Evolutionary conservation across 179 eudicot species (phyloP).

Genomic region (Carnegiea gigantea): DNA sequence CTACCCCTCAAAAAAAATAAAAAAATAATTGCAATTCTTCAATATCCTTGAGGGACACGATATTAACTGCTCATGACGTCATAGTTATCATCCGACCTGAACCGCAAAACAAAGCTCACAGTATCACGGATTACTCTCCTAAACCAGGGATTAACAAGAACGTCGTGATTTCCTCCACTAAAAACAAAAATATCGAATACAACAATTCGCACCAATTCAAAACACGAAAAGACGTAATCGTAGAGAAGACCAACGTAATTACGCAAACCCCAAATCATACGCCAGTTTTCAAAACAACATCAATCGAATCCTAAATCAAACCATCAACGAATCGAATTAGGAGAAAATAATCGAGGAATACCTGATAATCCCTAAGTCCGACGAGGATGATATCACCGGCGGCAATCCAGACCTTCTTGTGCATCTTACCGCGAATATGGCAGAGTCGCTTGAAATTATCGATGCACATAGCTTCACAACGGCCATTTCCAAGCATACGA

Average conservation of each 20-base stretch:
- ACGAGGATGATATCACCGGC: slow-evolving; percentile 93
- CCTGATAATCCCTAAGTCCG: slow-evolving; percentile 77
- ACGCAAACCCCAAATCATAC: background rate
- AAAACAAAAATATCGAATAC: too few relatives aligned
- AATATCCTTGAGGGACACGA: too few relatives aligned
- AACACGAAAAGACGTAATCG: background rate
- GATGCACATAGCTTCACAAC: slow-evolving; percentile 85
- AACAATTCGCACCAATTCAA: background rate
- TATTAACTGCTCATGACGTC: too few relatives aligned
- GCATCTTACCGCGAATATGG: slow-evolving; percentile 97
- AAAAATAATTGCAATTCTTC: too few relatives aligned
- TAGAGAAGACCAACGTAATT: background rate
- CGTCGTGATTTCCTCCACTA: too few relatives aligned
- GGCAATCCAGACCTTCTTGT: slow-evolving; percentile 98
- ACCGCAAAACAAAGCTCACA: background rate
- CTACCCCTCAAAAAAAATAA: too few relatives aligned
- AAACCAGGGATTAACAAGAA: background rate
- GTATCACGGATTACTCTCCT: background rate
- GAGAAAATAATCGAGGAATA: background rate
- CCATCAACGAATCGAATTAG: background rate
- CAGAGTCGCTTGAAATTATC: slow-evolving; percentile 77
- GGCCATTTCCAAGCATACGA: slow-evolving; percentile 90
- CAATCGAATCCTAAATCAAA: background rate
- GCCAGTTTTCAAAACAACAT: background rate
- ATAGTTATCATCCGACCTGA: too few relatives aligned